These are phyloP conservation scores for Tetrastigma voinierianum DNA, from an alignment of 164 flowering plant genomes.

Conservation along the genomic window DNA sequence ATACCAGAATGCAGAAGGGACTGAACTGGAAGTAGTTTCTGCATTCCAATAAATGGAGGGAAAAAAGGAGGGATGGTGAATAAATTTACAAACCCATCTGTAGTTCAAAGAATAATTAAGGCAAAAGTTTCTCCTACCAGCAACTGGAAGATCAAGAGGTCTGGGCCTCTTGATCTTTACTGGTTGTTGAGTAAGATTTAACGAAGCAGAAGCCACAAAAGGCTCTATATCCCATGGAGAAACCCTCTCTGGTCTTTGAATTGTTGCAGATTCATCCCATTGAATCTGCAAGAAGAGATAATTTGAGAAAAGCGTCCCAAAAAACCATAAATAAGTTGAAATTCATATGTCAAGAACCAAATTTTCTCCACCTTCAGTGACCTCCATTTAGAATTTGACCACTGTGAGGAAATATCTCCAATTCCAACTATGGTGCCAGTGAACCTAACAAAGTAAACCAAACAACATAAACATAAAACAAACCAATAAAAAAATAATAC, in stretches of 20 bases:
- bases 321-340: conserved; percentile 1
- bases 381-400: conserved; percentile 65
- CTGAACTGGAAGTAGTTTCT: conserved; percentile 28
- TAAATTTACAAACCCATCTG: neutral
- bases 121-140: conserved; percentile 23
- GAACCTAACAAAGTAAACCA: conserved; percentile 35
- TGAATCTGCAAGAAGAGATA: conserved; percentile 50
- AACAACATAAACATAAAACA: neutral
- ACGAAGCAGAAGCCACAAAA: conserved; percentile 32
- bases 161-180: conserved; percentile 49
- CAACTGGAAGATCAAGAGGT: conserved; percentile 31
- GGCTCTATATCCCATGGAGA: conserved; percentile 96
- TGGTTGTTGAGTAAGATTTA: conserved; percentile 26
- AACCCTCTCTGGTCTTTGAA: conserved; percentile 78
- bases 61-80: neutral
- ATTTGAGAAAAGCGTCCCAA: conserved; percentile 3
- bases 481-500: neutral
- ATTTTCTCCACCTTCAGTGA: conserved; percentile 46
- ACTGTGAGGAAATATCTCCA: conserved; percentile 49
- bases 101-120: neutral
- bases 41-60: conserved; percentile 11
- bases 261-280: conserved; percentile 89
- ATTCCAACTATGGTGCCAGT: conserved; percentile 63
- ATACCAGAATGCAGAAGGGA: conserved; percentile 46
- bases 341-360: neutral